phyloP scores from a whole-genome alignment of 768 basidiomycete species.

The Lactarius tabidus region DNA sequence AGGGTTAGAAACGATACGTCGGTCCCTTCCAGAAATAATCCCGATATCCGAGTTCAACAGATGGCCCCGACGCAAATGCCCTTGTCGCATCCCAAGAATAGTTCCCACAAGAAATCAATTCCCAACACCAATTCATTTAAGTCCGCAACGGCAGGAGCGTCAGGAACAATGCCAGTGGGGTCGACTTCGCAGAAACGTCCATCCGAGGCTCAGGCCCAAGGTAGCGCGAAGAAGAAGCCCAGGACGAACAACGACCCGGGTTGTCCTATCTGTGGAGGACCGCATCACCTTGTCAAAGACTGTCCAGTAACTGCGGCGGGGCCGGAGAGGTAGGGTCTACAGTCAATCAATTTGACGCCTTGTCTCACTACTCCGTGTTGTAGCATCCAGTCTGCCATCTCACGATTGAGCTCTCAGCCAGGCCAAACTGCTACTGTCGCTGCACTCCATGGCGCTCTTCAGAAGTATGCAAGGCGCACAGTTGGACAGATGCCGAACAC shows the following conservation, averaged over 20 bases:
- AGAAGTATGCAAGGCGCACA: conserved; percentile 24
- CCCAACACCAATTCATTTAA: no score
- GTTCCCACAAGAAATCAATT: neutral
- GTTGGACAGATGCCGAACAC: neutral
- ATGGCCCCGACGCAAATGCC: neutral
- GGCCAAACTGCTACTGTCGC: conserved; percentile 35
- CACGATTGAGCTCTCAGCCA: conserved; percentile 41
- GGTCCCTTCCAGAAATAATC: conserved; percentile 4
- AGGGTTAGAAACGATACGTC: conserved; percentile 22
- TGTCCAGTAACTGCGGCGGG: conserved; percentile 57
- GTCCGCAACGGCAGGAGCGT: neutral
- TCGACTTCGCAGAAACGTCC: conserved; percentile 31
- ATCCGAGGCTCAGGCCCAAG: conserved; percentile 26
- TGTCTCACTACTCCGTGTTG: conserved; percentile 1
- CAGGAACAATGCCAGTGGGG: neutral
- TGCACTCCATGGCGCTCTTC: conserved; percentile 37
- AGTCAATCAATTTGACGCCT: neutral
- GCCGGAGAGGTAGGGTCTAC: conserved; percentile 44
- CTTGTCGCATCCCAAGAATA: neutral
- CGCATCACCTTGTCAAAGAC: conserved; percentile 46
- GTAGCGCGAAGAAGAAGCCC: conserved; percentile 32
- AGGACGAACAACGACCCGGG: conserved; percentile 32
- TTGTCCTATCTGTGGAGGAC: conserved; percentile 49
- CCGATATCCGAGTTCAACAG: neutral
- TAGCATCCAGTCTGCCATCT: conserved; percentile 44